Percentiles rank a stretch among this genome's conserved stretches.
These are phyloP conservation scores for Acacia concinna DNA, from an alignment of 331 rosid genomes.

Conservation along the genomic window DNA sequence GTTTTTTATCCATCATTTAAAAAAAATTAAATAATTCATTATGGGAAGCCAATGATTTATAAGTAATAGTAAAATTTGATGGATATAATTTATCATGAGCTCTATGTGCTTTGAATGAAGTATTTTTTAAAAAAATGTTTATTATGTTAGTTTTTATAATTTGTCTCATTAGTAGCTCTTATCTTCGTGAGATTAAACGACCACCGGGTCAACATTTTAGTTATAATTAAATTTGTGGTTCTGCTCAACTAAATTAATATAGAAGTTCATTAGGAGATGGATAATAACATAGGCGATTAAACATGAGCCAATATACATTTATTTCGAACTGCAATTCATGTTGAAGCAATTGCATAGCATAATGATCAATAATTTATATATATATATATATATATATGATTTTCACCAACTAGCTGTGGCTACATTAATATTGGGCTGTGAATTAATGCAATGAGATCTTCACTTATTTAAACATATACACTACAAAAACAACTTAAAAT, in stretches of 20 bases:
- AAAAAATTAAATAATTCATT: no score
- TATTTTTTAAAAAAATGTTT: no score
- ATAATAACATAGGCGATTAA: background rate
- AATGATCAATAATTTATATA: no score
- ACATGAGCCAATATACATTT: background rate
- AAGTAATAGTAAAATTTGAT: background rate
- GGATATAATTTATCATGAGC: background rate
- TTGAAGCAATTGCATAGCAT: background rate
- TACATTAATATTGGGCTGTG: background rate
- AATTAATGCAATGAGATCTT: background rate
- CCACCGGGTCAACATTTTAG: no score
- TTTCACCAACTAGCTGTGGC: background rate
- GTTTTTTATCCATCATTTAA: background rate
- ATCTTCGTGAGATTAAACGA: background rate
- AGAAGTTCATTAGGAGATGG: background rate
- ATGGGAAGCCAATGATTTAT: no score
- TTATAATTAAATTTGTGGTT: background rate
- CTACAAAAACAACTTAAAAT: no score
- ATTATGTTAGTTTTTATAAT: no score
- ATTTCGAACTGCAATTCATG: background rate
- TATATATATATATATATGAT: background rate
- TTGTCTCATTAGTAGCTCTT: background rate
- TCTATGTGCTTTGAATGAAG: no score
- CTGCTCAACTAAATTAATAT: background rate
- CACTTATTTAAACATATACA: background rate